Evolutionary conservation across 306 rosid genomes (phyloP), one percentile per base, ranked within the genome.

Genomic region (Lablab purpureus): DNA sequence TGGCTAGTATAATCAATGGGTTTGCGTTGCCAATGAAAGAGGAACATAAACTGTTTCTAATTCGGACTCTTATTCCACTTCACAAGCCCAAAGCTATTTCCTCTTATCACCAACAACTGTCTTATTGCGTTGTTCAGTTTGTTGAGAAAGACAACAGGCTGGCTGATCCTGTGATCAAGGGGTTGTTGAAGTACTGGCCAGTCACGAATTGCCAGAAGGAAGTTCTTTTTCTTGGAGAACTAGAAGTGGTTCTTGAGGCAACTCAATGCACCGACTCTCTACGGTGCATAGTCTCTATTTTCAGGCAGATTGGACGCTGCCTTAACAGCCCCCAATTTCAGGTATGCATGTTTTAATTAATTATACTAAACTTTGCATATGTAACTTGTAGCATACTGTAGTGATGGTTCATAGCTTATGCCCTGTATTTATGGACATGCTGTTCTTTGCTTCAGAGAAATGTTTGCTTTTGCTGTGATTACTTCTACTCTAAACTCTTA

Each of bases 11-110:
- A 12, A 90, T 92, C n/a, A 87, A 87, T 78, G 97, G 93, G 0
- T 87, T 92, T 58, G 91, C 93, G 0, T 59, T 88, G 83, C 97
- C 97, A 0, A 88, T 92, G 94, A 92, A 88, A 64, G 97, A 92
- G 86, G 93, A 90, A 78, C 90, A 92, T 21, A 92, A 81, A 59
- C 59, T 88, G 79, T 88, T 92, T 22, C 76, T 92, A 6, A 74
- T 79, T 6, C 83, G 97, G 62, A 87, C 92, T 1, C 90, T 92
- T 68, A 55, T 92, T 34, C 97, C 95, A 0, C 87, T 92, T 59
- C 93, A 92, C 63, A 92, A 89, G 68, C 93, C 97, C 0, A 92
- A 89, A 25, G 59, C 50, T 7, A 43, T 84, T 37, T 51, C 85
- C 12, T 17, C 72, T 0, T 92, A 92, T 51, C 91, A 90, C 78